Base-by-base conservation (phyloP, 2,329 filamentous ascomycete genomes). In the Xylariaceae sp. region DNA sequence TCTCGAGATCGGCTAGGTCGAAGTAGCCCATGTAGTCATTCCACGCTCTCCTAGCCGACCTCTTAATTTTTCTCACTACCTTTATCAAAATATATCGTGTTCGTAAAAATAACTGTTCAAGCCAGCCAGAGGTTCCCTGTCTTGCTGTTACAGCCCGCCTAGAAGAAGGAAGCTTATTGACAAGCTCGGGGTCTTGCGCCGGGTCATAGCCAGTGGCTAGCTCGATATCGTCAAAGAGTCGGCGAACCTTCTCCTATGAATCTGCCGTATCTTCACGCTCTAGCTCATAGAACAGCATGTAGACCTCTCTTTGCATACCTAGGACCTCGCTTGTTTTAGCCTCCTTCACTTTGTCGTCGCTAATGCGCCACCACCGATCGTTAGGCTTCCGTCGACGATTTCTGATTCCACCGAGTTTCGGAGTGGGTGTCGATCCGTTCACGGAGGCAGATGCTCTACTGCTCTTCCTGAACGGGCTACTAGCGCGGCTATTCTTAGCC, bases 311-410 rank as follows among this genome's bases (percentile, higher is more conserved):
- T 73, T 97, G 92, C 92, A 97, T 96, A 6, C 86, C 85, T 53
- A 99, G 72, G 6, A 99, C 91, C 63, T 99, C 94, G 49, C 81
- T 84, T 5, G 92, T 97, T 77, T 92, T 96, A 62, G 91, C 88
- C 73, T 97, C 93, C 69, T 93, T 94, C 65, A 97, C 85, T 73
- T 95, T 96, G 62, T 99, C 94, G 70, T 99, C 94, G 61, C 92
- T 97, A 61, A 99, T 96, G 29, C 94, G 85, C 94, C 94, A 99
- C 94, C 94, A 99, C 33, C 88, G 85, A 67, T 95, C 88, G 10
- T 83, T 85, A 55, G 81, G 84, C 62, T 83, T 85, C 59, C 77
- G 82, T 29, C 79, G 70, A 48, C 75, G 36, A 47, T 35, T 6
- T 44, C 50, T 45, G 11, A 29, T 36, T 7, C 43, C 44, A 43